Evolutionary conservation across 148 eudicot species (phyloP).

Genomic region (Dysphania ambrosioides): DNA sequence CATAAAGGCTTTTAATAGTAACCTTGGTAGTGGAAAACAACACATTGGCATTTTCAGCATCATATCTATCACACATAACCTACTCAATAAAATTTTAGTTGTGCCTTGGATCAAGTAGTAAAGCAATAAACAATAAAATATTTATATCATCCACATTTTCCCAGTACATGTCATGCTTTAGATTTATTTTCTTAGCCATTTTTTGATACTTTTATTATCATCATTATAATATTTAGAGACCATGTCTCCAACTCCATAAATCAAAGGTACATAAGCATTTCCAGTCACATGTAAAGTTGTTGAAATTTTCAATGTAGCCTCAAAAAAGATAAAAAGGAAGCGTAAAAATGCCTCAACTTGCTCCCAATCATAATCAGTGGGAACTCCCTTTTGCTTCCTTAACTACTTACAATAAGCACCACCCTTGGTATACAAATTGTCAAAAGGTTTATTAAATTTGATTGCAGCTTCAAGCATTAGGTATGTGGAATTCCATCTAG

Average conservation of each 20-base stretch:
- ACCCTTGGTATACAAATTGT: neutral
- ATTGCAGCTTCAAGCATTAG: neutral
- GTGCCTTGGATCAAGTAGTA: slow-evolving; percentile 22
- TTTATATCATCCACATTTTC: slow-evolving; percentile 15
- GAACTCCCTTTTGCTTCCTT: neutral
- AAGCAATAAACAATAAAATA: slow-evolving; percentile 16
- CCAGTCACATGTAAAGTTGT: neutral
- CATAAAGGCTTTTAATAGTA: neutral
- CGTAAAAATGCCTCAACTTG: neutral
- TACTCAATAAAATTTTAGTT: slow-evolving; percentile 4
- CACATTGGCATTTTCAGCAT: neutral
- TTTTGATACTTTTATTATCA: neutral
- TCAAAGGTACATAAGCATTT: neutral
- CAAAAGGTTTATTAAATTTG: neutral
- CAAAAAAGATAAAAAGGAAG: neutral
- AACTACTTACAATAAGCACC: neutral
- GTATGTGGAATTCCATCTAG: neutral
- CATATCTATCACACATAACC: neutral
- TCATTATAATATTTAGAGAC: neutral
- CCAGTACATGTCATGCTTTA: slow-evolving; percentile 28
- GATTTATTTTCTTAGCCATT: slow-evolving; percentile 8
- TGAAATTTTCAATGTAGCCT: neutral
- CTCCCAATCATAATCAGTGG: neutral
- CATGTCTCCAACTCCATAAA: slow-evolving; percentile 2
- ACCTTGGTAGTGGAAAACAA: neutral